Percentiles rank a stretch among this genome's conserved stretches.
These are phyloP conservation scores for Microbotryomycetes sp. DNA, from an alignment of 1,284 basidiomycete genomes.

Conservation along the genomic window DNA sequence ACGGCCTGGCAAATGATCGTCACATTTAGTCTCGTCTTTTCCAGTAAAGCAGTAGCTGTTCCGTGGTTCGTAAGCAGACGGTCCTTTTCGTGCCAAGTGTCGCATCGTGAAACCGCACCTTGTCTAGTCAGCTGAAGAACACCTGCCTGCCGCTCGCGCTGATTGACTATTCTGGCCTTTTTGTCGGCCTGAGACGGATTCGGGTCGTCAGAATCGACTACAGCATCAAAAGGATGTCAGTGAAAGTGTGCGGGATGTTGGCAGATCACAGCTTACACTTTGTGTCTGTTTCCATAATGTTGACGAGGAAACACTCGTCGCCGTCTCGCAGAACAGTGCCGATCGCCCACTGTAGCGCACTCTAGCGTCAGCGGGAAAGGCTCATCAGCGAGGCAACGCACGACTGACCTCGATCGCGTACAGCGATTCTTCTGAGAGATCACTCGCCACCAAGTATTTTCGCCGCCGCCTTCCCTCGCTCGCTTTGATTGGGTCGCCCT, in stretches of 20 bases:
- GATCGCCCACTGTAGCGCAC: constrained; percentile 53
- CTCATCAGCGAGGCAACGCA: background rate
- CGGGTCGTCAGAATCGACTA: constrained; percentile 70
- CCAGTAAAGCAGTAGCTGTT: constrained; percentile 82
- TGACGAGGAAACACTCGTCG: constrained; percentile 73
- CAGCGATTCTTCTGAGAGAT: constrained; percentile 82
- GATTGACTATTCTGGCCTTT: constrained; percentile 27
- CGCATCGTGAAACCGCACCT: too few species aligned
- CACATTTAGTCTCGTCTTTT: constrained; percentile 80
- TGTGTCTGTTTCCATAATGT: constrained; percentile 83
- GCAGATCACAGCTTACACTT: constrained; percentile 54
- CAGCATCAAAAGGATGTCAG: background rate
- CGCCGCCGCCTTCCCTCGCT: constrained; percentile 53
- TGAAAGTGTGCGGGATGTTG: background rate
- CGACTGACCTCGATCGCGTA: constrained; percentile 64
- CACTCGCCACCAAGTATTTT: constrained; percentile 83
- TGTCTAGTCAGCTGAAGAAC: constrained; percentile 25
- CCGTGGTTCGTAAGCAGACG: too few species aligned
- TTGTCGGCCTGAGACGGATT: constrained; percentile 30
- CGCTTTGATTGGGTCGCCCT: constrained; percentile 52
- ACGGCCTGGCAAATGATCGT: constrained; percentile 86
- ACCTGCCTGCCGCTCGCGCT: constrained; percentile 32
- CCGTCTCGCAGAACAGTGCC: constrained; percentile 93
- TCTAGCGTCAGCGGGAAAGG: constrained; percentile 36
- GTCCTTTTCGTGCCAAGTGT: background rate